These are phyloP conservation scores for Andrographis paniculata DNA, from an alignment of 305 asterid species.

Conservation along the genomic window DNA sequence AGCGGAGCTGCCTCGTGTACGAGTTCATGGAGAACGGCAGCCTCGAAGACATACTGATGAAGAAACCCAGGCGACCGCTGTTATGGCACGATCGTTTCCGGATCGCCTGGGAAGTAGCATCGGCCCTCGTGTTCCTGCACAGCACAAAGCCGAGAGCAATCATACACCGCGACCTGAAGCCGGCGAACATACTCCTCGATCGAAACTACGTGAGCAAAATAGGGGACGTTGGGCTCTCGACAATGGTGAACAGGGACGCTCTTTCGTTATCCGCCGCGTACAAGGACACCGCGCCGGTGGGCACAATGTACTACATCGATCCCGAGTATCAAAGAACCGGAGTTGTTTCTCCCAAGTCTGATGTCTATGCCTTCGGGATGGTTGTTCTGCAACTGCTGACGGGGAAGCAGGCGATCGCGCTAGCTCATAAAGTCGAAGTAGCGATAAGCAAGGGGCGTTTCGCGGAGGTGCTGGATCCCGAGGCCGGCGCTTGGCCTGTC, in stretches of 20 bases:
- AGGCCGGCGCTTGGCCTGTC: conserved; percentile 68
- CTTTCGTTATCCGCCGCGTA: conserved; percentile 26
- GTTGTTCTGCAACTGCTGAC: conserved; percentile 71
- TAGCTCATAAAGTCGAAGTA: conserved; percentile 51
- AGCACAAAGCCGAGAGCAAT: conserved; percentile 57
- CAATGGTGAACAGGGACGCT: conserved; percentile 36
- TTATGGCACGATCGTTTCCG: conserved; percentile 71
- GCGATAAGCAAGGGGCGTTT: conserved; percentile 36
- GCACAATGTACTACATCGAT: conserved; percentile 77
- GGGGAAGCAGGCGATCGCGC: conserved; percentile 58
- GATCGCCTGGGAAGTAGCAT: conserved; percentile 89
- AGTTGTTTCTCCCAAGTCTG: conserved; percentile 54
- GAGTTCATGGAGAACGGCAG: conserved; percentile 92
- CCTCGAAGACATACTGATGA: conserved; percentile 59
- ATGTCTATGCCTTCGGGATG: conserved; percentile 75
- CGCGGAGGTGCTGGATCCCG: conserved; percentile 39
- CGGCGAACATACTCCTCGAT: conserved; percentile 84
- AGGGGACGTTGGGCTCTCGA: conserved; percentile 81
- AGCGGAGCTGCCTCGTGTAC: conserved; percentile 65
- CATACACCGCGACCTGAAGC: conserved; percentile 88
- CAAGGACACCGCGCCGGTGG: conserved; percentile 51
- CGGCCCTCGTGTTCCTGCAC: conserved; percentile 87
- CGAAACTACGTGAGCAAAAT: conserved; percentile 72
- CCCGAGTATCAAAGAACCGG: conserved; percentile 96
- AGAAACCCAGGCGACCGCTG: conserved; percentile 47